These are phyloP conservation scores for Pythium aristosporum DNA, from an alignment of 352 stramenopile genomes.

Conservation along the genomic window DNA sequence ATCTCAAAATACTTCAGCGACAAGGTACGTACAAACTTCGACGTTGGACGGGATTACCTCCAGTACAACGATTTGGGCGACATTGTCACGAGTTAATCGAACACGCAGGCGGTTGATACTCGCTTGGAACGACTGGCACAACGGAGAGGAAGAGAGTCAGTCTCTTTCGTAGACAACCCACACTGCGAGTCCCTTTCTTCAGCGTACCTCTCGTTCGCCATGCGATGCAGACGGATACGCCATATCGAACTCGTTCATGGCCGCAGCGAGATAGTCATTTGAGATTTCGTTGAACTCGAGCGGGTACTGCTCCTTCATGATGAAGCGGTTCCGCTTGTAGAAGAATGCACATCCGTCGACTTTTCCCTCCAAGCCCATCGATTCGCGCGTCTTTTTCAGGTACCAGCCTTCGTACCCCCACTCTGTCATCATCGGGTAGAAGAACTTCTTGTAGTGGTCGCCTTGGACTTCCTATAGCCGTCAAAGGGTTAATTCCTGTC, in stretches of 20 bases:
- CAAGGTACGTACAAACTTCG: slow-evolving; percentile 45
- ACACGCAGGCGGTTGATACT: slow-evolving; percentile 57
- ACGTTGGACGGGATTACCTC: slow-evolving; percentile 90
- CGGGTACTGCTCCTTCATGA: slow-evolving; percentile 91
- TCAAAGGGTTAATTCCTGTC: background rate
- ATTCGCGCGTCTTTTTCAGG: slow-evolving; percentile 97
- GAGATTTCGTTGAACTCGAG: slow-evolving; percentile 97
- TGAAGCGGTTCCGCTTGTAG: slow-evolving; percentile 93
- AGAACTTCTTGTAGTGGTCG: slow-evolving; percentile 97
- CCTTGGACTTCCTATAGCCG: slow-evolving; percentile 95
- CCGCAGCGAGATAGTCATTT: slow-evolving; percentile 63
- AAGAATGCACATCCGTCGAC: slow-evolving; percentile 98
- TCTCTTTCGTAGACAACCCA: background rate
- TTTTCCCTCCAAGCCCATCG: slow-evolving; percentile 97
- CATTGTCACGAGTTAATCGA: slow-evolving; percentile 96
- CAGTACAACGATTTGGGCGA: slow-evolving; percentile 96
- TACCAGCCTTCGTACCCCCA: slow-evolving; percentile 97
- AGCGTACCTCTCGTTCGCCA: slow-evolving; percentile 50
- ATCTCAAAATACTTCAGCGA: background rate
- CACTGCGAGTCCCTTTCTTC: background rate
- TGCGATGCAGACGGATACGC: slow-evolving; percentile 67
- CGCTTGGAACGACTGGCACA: slow-evolving; percentile 28
- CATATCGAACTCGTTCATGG: slow-evolving; percentile 79
- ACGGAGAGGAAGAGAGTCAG: background rate
- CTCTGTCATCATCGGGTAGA: slow-evolving; percentile 94